A percentile compares a stretch with the other conserved stretches of the same genome.
These are phyloP conservation scores for Aspergillus ruber DNA, from an alignment of 2,329 filamentous ascomycete genomes.

Conservation along the genomic window DNA sequence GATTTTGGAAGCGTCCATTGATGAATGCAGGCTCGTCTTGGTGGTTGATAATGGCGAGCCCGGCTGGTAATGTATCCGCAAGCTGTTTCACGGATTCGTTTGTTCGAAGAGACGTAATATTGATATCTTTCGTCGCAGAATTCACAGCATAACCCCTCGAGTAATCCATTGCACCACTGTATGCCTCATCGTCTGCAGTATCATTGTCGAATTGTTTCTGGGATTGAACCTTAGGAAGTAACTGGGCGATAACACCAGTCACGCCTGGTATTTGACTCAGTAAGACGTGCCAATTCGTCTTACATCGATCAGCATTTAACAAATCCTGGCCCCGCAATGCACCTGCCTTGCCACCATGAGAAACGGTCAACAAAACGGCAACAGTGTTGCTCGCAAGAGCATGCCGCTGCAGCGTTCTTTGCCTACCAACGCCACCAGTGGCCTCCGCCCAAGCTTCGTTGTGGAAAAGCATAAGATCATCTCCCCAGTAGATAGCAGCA, in stretches of 20 bases:
- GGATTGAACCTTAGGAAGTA: not conserved
- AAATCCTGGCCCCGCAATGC: not conserved
- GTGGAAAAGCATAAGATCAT: not conserved
- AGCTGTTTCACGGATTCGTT: constrained; percentile 10
- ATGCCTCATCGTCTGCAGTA: not conserved
- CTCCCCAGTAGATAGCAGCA: not conserved
- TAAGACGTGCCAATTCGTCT: not conserved
- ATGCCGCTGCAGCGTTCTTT: not conserved
- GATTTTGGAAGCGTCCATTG: constrained; percentile 16
- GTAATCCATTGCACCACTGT: not conserved
- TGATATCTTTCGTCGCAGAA: not conserved
- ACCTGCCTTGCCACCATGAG: not conserved
- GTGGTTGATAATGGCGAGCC: constrained; percentile 16
- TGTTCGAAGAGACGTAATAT: not conserved
- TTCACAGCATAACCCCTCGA: not conserved
- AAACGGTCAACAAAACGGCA: not conserved
- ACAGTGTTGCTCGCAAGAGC: not conserved
- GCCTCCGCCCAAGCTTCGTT: not conserved
- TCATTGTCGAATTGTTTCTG: not conserved
- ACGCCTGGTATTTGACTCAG: not conserved
- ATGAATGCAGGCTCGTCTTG: constrained; percentile 13
- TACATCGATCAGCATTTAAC: not conserved
- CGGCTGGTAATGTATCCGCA: constrained; percentile 19
- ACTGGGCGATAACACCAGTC: not conserved
- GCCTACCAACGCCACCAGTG: not conserved